A percentile compares a stretch with the other conserved stretches of the same genome.
Evolutionary conservation across 2,329 filamentous ascomycete species (phyloP).

Genomic region (Fusarium heterosporum): DNA sequence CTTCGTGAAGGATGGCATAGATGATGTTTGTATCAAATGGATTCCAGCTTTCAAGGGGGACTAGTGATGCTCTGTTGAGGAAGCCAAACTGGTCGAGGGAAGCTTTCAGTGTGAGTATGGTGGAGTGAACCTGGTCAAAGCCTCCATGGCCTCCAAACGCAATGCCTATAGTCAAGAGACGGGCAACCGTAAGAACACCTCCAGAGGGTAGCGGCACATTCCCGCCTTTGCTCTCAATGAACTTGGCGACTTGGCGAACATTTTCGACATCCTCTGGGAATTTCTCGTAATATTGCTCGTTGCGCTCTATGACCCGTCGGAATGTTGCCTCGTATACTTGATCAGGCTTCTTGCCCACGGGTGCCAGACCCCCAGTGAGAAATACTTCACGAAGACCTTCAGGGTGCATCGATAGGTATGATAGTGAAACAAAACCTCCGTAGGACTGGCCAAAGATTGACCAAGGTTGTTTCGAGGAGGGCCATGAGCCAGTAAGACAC

Average conservation of each 20-base stretch:
- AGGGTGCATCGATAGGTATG: conserved; percentile 85
- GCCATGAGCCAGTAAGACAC: conserved; percentile 76
- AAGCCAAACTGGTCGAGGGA: conserved; percentile 83
- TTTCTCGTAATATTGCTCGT: conserved; percentile 83
- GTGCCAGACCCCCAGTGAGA: conserved; percentile 84
- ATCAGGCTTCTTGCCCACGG: conserved; percentile 77
- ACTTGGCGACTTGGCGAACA: conserved; percentile 73
- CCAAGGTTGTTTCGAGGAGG: conserved; percentile 80
- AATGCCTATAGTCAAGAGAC: conserved; percentile 83
- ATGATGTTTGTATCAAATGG: conserved; percentile 82
- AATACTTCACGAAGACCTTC: conserved; percentile 85
- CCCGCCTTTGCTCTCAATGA: conserved; percentile 70
- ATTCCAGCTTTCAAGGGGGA: conserved; percentile 73
- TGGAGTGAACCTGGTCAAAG: conserved; percentile 77
- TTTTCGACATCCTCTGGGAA: conserved; percentile 81
- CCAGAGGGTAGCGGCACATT: conserved; percentile 75
- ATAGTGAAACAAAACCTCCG: conserved; percentile 86
- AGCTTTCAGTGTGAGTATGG: conserved; percentile 75
- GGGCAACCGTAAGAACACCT: conserved; percentile 75
- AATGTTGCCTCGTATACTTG: conserved; percentile 81
- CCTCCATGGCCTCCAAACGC: conserved; percentile 83
- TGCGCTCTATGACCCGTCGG: conserved; percentile 75
- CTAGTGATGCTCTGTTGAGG: conserved; percentile 77
- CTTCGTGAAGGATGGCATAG: conserved; percentile 89
- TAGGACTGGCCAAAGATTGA: conserved; percentile 91